Evolutionary conservation across 139 green algal genomes (phyloP), one percentile per base, ranked within the genome.

Genomic region (Chlorella sp.): DNA sequence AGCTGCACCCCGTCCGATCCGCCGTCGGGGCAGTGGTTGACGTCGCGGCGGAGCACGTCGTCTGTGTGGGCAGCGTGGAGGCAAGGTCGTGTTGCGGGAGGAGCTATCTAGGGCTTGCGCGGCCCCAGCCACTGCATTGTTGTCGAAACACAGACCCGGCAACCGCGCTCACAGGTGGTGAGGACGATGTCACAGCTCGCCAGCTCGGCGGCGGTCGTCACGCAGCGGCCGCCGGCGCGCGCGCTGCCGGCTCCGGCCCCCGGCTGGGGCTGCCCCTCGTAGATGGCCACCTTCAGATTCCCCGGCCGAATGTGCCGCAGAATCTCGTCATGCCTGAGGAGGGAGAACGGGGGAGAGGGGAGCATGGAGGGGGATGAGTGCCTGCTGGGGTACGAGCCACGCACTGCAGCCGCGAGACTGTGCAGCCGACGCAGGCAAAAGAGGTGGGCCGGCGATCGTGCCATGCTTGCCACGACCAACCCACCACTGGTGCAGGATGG

Each of bases 401-500:
- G n/a, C n/a, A n/a, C n/a, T n/a, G n/a, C 56, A 64, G 27, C 56
- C 17, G 19, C 27, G 21, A 12, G 19, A 19, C 12, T 12, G 14
- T 31, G 25, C 21, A 36, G 19, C 56, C 25, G 19, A 64, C 56
- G 19, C 25, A 64, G 29, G 21, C 56, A 27, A 64, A 64, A 27
- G 19, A 31, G 12, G 12, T 64, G 12, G 12, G 12, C 56, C 2
- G 17, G 17, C 1, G 14, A 19, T 36, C n/a, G 0, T 6, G 65
- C 43, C 48, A 58, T 1, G 21, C 48, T 58, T 58, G 48, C 48
- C 41, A 41, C 35, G 25, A 42, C 59, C 15, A 46, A 53, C 73
- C 45, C 65, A 74, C 94, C 94, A 98, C 83, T 98, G 95, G 58
- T 84, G 67, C 74, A 97, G 72, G 76, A 98, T 97, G 71, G 90